Conservation (phyloP, 1,284 basidiomycete genomes). For the Cryptococcus neoformans region DNA sequence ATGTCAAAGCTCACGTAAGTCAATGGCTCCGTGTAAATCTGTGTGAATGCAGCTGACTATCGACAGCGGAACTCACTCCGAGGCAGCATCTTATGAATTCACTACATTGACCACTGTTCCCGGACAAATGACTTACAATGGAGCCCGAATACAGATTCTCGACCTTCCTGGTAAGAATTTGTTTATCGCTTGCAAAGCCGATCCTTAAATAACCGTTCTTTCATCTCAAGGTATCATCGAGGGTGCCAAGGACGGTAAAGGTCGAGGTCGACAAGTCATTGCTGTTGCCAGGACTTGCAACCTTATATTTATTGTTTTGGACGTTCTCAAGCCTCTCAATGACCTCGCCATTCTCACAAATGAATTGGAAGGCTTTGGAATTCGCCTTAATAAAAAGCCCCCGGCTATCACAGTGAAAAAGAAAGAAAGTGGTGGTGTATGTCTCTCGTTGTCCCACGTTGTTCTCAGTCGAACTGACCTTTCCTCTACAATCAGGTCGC, state of each 20-base stretch:
- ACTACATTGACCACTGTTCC: slow-evolving; percentile 73
- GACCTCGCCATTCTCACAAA: slow-evolving; percentile 90
- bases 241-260: slow-evolving; percentile 72
- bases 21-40: no score
- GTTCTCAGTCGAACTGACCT: not conserved
- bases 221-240: slow-evolving; percentile 90
- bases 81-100: slow-evolving; percentile 98
- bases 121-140: slow-evolving; percentile 70
- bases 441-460: slow-evolving; percentile 9
- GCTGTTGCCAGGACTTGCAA: slow-evolving; percentile 97
- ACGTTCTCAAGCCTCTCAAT: slow-evolving; percentile 93
- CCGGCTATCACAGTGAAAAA: slow-evolving; percentile 84
- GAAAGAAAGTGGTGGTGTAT: slow-evolving; percentile 86
- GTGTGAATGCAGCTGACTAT: no score
- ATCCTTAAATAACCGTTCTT: not conserved
- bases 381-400: slow-evolving; percentile 79
- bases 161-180: slow-evolving; percentile 48
- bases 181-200: not conserved
- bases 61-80: slow-evolving; percentile 79
- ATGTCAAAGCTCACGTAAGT: slow-evolving; percentile 89
- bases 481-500: slow-evolving; percentile 54
- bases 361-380: slow-evolving; percentile 96
- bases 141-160: slow-evolving; percentile 62
- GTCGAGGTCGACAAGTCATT: slow-evolving; percentile 91
- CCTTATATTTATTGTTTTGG: slow-evolving; percentile 97